Evolutionary conservation across 352 stramenopile species (phyloP), one percentile per base, ranked within the genome.

Genomic region (Globisporangium paroecandrum): DNA sequence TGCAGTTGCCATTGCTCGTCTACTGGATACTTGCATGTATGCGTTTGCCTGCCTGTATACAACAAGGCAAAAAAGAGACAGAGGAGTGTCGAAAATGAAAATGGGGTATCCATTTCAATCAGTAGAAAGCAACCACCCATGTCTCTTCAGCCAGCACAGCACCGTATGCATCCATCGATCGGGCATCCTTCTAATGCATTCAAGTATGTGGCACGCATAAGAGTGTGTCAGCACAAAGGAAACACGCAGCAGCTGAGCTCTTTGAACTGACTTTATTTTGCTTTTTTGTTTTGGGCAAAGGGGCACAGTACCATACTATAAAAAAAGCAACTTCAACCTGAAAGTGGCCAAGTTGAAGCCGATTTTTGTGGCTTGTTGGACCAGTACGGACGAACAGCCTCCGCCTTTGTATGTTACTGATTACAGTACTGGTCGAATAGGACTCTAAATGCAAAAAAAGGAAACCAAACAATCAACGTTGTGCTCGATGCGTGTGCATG

Each of bases 281-380:
- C 12, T 46, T 13, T 4, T 46, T 13, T 13, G 13, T 46, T 3
- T 18, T 46, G 38, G 27, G 27, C 27, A 32, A 46, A 46, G 38
- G 38, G 38, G 12, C 38, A 46, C 38, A 46, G 4, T 13, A 46
- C 38, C 46, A 41, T 34, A 41, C 32, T 20, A 55, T 27, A 32
- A 62, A 60, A 60, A 54, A 46, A 27, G 20, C 47, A 49, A 61
- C 58, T 70, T 65, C 65, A 70, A 70, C 27, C 62, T 15, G 13
- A 46, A 46, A 10, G 29, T 32, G 57, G 13, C 32, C 58, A 41
- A 56, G 6, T 56, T 58, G 54, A 63, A 51, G 38, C 4, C 13
- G 27, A 47, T 9, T 56, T 32, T 27, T 4, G 18, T n/a, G 24
- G 29, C 13, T 57, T 56, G n/a, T 38, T 47, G 25, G 24, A 68